A percentile compares a stretch with the other conserved stretches of the same genome.
These are phyloP conservation scores for Trichoderma citrinoviride DNA, from an alignment of 2,329 filamentous ascomycete genomes.

Conservation along the genomic window DNA sequence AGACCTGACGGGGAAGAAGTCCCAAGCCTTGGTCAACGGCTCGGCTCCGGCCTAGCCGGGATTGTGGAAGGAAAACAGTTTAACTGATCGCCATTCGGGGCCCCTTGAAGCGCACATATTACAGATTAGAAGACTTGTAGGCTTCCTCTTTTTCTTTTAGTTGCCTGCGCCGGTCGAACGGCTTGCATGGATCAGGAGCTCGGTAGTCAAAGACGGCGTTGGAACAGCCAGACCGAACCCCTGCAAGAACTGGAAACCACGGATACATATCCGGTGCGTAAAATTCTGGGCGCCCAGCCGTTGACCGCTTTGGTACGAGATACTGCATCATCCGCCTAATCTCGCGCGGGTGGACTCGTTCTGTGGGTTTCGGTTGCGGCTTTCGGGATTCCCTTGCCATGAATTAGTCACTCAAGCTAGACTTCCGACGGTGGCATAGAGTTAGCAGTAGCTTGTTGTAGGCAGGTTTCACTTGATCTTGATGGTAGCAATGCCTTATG, in stretches of 20 bases:
- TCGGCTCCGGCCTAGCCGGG: neutral
- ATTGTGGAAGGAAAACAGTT: neutral
- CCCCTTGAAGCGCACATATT: neutral
- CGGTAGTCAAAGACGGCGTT: conserved; percentile 1
- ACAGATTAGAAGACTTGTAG: neutral
- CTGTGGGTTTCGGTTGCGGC: neutral
- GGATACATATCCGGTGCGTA: neutral
- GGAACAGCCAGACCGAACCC: neutral
- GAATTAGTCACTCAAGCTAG: neutral
- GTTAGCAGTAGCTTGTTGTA: too few relatives aligned
- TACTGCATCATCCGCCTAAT: neutral
- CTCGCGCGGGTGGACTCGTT: neutral
- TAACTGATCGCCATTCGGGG: conserved; percentile 4
- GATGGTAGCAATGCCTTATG: neutral
- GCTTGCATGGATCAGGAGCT: conserved; percentile 12
- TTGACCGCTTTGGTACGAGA: neutral
- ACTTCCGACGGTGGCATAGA: neutral
- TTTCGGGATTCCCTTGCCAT: neutral
- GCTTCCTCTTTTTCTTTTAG: neutral
- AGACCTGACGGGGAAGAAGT: neutral
- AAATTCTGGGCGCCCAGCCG: neutral
- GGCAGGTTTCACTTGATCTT: neutral
- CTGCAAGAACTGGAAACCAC: neutral
- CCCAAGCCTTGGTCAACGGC: neutral
- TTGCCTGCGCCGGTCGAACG: neutral